Evolutionary conservation across 352 stramenopile genomes (phyloP).

Genomic region (Phytophthora rubi): DNA sequence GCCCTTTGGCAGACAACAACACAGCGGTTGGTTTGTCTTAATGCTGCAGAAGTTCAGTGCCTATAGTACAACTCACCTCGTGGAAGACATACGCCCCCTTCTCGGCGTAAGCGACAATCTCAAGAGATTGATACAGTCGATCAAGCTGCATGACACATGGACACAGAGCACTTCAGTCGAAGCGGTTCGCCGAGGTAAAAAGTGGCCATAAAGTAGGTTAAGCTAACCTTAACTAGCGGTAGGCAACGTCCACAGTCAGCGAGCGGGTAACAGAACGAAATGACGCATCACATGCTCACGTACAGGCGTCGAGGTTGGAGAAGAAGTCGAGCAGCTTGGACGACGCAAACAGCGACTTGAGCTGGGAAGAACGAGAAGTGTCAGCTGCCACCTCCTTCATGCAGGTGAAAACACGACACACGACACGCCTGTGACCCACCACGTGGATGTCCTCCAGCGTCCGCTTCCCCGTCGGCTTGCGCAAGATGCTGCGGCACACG

Average conservation of each 20-base stretch:
- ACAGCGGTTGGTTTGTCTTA: not conserved
- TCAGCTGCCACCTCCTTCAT: not conserved
- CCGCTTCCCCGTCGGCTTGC: conserved; percentile 56
- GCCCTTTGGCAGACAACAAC: conserved; percentile 42
- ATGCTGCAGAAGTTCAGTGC: not conserved
- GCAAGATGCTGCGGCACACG: conserved; percentile 59
- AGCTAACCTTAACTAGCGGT: conserved; percentile 36
- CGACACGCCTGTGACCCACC: conserved; percentile 30
- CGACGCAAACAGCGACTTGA: conserved; percentile 75
- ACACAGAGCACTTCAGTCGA: not conserved
- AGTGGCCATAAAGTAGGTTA: conserved; percentile 1
- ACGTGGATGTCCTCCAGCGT: conserved; percentile 80
- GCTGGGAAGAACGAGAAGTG: conserved; percentile 33
- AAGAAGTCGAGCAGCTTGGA: conserved; percentile 86
- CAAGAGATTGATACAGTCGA: conserved; percentile 78
- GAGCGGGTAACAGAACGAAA: not conserved
- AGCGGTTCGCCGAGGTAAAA: not conserved
- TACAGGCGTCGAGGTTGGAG: conserved; percentile 79
- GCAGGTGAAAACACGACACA: not conserved
- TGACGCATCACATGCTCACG: conserved; percentile 15
- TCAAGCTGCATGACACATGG: conserved; percentile 52
- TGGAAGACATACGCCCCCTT: conserved; percentile 68
- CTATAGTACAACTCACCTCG: conserved; percentile 36
- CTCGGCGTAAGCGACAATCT: conserved; percentile 50
- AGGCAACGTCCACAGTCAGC: not conserved